Base-by-base conservation (phyloP, 352 stramenopile species). In the Globisporangium paroecandrum region DNA sequence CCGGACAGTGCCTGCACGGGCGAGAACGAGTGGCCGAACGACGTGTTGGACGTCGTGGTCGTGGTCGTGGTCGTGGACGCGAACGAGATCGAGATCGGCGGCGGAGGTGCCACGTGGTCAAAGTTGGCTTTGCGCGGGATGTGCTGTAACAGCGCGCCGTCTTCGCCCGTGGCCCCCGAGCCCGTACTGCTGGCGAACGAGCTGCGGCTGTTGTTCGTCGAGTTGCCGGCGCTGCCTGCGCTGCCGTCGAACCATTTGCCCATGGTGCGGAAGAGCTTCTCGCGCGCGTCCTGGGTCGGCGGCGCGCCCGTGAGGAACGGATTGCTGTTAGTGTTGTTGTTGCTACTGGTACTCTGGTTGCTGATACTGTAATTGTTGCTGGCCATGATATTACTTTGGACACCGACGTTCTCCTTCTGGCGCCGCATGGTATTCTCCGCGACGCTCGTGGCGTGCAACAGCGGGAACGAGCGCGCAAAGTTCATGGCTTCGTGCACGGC, bases 221-320 rank as follows among this genome's bases (percentile, higher is more conserved):
- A 46, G 53, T 56, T 60, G 15, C 25, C 24, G 10, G 22, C 53
- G 58, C 62, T 61, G 25, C 66, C 59, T 41, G 34, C 8, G 27
- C 36, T 58, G n/a, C 54, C 57, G 66, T 73, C 73, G 20, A 87
- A 64, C 49, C 67, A 89, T 65, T 87, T 89, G 69, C 79, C 79
- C 69, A 87, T 75, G 7, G 79, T 75, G 22, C 77, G 76, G 56
- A 89, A 83, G 18, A 89, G 69, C 34, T 72, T 69, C 58, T 89
- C 77, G 13, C 78, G 71, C 25, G 66, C 67, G 32, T 82, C 65
- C 15, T 66, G 36, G 5, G 58, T 54, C 58, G 65, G 55, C 25
- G 22, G 32, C 5, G 51, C 25, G 24, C 41, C 62, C 29, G 41
- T 25, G 32, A 59, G 32, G n/a, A 51, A 51, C 38, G 15, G 59